phyloP scores from a whole-genome alignment of 495 filamentous ascomycete species.

The Aspergillus sclerotioniger region DNA sequence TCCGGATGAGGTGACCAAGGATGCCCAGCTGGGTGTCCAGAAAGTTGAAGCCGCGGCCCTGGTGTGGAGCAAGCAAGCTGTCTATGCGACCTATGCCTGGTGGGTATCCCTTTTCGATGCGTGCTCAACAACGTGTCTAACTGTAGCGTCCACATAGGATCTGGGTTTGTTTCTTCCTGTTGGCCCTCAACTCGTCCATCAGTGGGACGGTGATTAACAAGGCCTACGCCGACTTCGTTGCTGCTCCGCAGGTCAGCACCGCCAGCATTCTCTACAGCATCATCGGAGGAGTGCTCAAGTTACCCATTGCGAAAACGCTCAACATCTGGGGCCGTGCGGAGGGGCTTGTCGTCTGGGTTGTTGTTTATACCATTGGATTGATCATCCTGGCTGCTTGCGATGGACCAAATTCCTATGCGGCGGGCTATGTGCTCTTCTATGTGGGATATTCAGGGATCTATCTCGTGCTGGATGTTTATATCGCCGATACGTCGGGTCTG shows the following conservation, averaged over 20 bases:
- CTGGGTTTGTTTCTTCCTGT: conserved; percentile 44
- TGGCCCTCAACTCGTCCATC: conserved; percentile 38
- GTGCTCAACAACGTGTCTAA: no score
- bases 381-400: conserved; percentile 51
- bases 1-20: not conserved
- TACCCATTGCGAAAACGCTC: conserved; percentile 65
- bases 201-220: conserved; percentile 27
- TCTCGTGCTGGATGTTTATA: conserved; percentile 59
- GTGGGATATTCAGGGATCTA: conserved; percentile 58
- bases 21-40: conserved; percentile 39
- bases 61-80: conserved; percentile 36
- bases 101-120: conserved; percentile 16
- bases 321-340: conserved; percentile 63
- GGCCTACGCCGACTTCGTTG: conserved; percentile 32
- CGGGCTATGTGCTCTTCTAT: conserved; percentile 55
- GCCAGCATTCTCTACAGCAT: conserved; percentile 42
- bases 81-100: conserved; percentile 38
- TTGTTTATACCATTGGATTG: conserved; percentile 40
- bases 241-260: conserved; percentile 34
- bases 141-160: conserved; percentile 25
- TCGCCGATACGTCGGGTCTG: conserved; percentile 64
- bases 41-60: conserved; percentile 42
- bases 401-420: conserved; percentile 46
- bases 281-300: conserved; percentile 63
- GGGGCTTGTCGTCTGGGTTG: conserved; percentile 46